Evolutionary conservation across 176 grass and related monocot genomes (phyloP).

Genomic region (Calamus simplicifolius): DNA sequence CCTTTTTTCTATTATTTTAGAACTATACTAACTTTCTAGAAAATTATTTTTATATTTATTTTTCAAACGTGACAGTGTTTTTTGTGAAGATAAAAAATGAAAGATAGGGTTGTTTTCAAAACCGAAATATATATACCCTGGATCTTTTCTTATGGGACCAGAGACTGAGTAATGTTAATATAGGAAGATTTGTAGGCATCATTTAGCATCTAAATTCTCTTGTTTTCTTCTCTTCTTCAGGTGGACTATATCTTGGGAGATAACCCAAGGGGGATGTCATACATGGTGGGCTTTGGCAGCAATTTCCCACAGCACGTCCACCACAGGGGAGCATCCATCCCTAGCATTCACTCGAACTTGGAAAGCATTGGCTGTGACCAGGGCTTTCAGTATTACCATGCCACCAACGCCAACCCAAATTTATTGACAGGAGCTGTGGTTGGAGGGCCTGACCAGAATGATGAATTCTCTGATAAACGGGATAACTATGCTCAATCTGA

Average conservation of each 20-base stretch:
- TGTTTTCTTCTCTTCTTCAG: not conserved
- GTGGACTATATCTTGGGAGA: conserved; percentile 21
- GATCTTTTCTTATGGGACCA: too few species aligned
- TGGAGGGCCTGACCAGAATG: conserved; percentile 6
- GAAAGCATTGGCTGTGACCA: not conserved
- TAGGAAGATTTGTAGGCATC: not conserved
- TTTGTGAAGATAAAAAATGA: too few species aligned
- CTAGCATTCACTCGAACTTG: not conserved
- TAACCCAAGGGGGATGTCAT: conserved; percentile 11
- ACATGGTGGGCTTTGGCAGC: conserved; percentile 18
- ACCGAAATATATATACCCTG: too few species aligned
- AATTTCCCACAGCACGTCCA: not conserved
- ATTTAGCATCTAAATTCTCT: not conserved
- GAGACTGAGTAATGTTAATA: not conserved
- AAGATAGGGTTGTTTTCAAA: too few species aligned
- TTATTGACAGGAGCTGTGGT: conserved; percentile 6
- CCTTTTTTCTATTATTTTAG: too few species aligned
- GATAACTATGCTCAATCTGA: conserved; percentile 7
- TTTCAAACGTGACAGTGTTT: too few species aligned
- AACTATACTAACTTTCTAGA: too few species aligned
- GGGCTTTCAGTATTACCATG: conserved; percentile 1
- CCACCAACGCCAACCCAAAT: conserved; percentile 3
- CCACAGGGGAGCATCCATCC: conserved; percentile 14
- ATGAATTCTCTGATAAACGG: conserved; percentile 10
- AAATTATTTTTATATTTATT: too few species aligned